Evolutionary conservation across 306 rosid genomes (phyloP).

Genomic region (Fragaria iinumae): DNA sequence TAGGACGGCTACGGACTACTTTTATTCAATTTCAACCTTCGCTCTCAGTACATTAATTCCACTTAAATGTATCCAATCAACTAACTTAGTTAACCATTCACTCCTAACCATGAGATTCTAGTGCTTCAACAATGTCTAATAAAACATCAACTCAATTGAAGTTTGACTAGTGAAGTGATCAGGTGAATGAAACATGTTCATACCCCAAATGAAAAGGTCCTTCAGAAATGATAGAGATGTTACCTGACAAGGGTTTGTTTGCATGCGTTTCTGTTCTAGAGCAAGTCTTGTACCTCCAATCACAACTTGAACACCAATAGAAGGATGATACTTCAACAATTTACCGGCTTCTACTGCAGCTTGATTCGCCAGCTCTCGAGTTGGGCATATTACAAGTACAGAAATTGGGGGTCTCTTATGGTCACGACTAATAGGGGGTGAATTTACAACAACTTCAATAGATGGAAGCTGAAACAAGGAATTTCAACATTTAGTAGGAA

Average conservation of each 20-base stretch:
- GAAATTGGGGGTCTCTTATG: slow-evolving; percentile 72
- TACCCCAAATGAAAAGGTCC: neutral
- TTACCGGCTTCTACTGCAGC: slow-evolving; percentile 84
- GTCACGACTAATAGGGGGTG: slow-evolving; percentile 56
- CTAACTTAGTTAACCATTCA: neutral
- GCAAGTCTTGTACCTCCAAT: slow-evolving; percentile 92
- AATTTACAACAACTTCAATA: slow-evolving; percentile 74
- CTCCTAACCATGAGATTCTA: neutral
- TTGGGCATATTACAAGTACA: slow-evolving; percentile 94
- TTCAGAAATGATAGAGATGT: slow-evolving; percentile 24
- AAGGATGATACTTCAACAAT: slow-evolving; percentile 76
- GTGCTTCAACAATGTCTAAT: neutral
- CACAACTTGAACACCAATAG: slow-evolving; percentile 92
- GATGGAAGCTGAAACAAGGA: slow-evolving; percentile 83
- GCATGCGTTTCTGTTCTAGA: slow-evolving; percentile 85
- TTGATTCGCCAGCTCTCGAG: slow-evolving; percentile 93
- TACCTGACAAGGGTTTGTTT: slow-evolving; percentile 93
- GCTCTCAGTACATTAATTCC: neutral
- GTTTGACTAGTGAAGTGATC: slow-evolving; percentile 15
- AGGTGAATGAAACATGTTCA: neutral
- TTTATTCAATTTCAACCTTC: neutral
- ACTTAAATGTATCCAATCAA: neutral
- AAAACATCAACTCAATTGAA: slow-evolving; percentile 20
- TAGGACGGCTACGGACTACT: neutral
- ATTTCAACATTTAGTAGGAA: slow-evolving; percentile 17